Conservation (phyloP, 2,329 filamentous ascomycete species). For the Cordyceps militaris region DNA sequence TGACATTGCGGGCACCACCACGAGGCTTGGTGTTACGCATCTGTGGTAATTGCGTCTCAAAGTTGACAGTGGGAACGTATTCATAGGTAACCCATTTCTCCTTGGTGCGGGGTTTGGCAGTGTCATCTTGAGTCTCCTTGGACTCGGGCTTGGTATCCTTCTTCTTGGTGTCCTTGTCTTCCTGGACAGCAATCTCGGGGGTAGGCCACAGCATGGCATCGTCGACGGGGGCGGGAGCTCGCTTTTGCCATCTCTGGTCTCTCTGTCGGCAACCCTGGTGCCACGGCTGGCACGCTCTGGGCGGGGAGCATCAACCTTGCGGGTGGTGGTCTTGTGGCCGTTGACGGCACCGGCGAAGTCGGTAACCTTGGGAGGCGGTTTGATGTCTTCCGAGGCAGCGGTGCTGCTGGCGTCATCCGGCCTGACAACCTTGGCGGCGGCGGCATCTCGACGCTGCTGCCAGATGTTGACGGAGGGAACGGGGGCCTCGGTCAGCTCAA, state of each 20-base stretch:
- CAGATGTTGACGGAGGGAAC: slow-evolving; percentile 82
- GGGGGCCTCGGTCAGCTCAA: slow-evolving; percentile 71
- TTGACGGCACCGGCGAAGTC: slow-evolving; percentile 24
- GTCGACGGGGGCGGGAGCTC: slow-evolving; percentile 56
- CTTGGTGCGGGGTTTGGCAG: slow-evolving; percentile 54
- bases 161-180: slow-evolving; percentile 65
- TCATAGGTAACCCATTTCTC: slow-evolving; percentile 79
- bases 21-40: slow-evolving; percentile 44
- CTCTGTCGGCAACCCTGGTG: slow-evolving; percentile 38
- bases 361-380: slow-evolving; percentile 25
- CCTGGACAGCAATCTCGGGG: slow-evolving; percentile 63
- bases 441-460: slow-evolving; percentile 65
- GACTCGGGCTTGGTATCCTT: slow-evolving; percentile 53
- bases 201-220: slow-evolving; percentile 87
- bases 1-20: slow-evolving; percentile 39
- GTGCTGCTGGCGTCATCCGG: slow-evolving; percentile 31
- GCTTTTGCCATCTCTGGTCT: slow-evolving; percentile 26
- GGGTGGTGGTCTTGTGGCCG: slow-evolving; percentile 33
- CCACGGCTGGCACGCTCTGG: slow-evolving; percentile 36
- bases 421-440: slow-evolving; percentile 27
- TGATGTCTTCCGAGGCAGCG: slow-evolving; percentile 35
- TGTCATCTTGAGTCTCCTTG: slow-evolving; percentile 44
- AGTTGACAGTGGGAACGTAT: slow-evolving; percentile 77
- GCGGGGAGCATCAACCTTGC: slow-evolving; percentile 34
- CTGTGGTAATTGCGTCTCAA: slow-evolving; percentile 70